These are phyloP conservation scores for Apiospora hydei DNA, from an alignment of 2,329 filamentous ascomycete species.

Conservation along the genomic window DNA sequence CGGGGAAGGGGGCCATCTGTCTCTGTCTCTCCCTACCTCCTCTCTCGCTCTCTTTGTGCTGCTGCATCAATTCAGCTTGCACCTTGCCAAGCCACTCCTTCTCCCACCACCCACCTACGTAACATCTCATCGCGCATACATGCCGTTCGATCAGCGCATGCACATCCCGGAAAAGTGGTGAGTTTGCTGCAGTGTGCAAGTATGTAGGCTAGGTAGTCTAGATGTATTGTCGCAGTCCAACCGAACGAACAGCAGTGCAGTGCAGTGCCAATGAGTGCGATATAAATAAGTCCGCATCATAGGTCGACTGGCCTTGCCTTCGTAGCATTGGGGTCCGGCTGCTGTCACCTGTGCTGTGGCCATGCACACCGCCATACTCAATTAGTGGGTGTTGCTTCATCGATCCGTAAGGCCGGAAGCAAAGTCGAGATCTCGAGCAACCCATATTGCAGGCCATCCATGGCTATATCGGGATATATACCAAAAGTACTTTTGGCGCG, in stretches of 20 bases:
- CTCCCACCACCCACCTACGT: neutral
- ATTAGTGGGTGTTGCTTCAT: conserved; percentile 5
- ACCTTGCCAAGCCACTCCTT: conserved; percentile 5
- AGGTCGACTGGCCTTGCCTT: conserved; percentile 3
- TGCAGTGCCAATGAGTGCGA: neutral
- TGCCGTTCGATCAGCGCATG: neutral
- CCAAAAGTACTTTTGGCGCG: neutral
- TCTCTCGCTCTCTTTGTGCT: neutral
- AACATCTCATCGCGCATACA: conserved; percentile 3
- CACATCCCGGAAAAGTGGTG: neutral
- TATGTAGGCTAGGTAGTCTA: neutral
- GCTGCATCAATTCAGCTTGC: conserved; percentile 8
- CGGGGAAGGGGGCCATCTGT: neutral
- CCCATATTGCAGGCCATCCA: neutral
- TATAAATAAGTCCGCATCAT: conserved; percentile 6
- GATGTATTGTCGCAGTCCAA: conserved; percentile 3
- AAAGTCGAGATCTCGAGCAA: neutral
- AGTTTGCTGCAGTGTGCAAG: neutral
- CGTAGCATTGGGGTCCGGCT: conserved; percentile 15
- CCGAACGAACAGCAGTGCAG: neutral
- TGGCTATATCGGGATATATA: neutral
- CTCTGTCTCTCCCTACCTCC: neutral
- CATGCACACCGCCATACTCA: conserved; percentile 15
- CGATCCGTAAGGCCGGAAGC: neutral
- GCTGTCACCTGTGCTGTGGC: neutral